Evolutionary conservation across 1,284 basidiomycete species (phyloP), one percentile per base, ranked within the genome.

Genomic region (Chondrostereum purpureum): DNA sequence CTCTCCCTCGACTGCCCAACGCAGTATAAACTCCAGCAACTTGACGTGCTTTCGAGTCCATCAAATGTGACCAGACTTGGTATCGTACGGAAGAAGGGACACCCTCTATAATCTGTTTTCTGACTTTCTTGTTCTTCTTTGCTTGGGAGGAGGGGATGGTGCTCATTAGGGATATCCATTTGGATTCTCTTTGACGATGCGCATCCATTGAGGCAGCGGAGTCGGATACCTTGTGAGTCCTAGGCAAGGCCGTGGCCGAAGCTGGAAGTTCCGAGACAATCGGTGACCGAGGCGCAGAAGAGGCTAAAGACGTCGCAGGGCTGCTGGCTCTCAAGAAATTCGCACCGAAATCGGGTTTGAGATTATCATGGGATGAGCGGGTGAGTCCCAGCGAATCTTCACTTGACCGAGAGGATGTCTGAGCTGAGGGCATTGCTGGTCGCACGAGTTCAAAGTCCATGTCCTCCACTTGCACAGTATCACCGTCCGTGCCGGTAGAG

Each of bases 41-140:
- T 31, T 74, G 69, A 34, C 82, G 79, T 1, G 77, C 78, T 56
- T 84, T 83, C 49, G 80, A 81, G 52, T 89, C 83, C 1, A 82
- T 82, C 37, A 94, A 63, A 60, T 86, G 84, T 39, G 79, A 79
- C 91, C 91, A 94, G 2, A 93, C 88, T 24, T 83, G 76, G 47
- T 90, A 92, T 17, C 92, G 73, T 13, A 95, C 82, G 5, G 83
- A 88, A 1, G 84, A 78, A 0, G 94, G 93, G 0, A 97, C 85
- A 18, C 71, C 81, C 27, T 92, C 90, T 37, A 83, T 64, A 12
- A 94, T 64, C 21, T 96, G 65, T 57, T 87, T 88, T 51, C 80
- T 76, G 12, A 93, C 76, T 62, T 94, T 95, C 65, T 92, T 92
- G 59, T 73, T 88, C 69, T 89, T 90, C 36, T 78, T 72, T 3